Evolutionary conservation across 179 eudicot genomes (phyloP), one percentile per base, ranked within the genome.

Genomic region (Nepenthes alata): DNA sequence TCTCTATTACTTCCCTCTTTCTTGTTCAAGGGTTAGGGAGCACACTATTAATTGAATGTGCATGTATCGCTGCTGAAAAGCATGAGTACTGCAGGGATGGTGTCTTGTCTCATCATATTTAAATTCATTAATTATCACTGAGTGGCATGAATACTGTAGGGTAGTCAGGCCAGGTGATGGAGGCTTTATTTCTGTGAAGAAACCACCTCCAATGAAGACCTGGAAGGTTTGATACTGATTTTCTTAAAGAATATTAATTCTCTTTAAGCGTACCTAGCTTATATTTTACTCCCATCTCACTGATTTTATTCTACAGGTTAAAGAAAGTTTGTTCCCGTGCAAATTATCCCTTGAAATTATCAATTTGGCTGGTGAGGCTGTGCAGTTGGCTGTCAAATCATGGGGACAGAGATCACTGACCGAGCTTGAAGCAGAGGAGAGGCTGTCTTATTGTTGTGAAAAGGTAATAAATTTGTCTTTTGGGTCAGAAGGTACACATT

Each of bases 361-460:
- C 45, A 78, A 72, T 54, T 69, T 85, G 72, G 82, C 81, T 54
- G 98, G 87, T 70, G 94, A 83, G 70, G 94, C 94, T 62, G 97
- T 89, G 47, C 76, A 87, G 55, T 66, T 93, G 60, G 97, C 98
- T 55, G 82, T 72, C 37, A 72, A 79, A 75, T 70, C 87, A 58
- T 89, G 99, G 99, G 99, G 99, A 37, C 85, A 78, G 63, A 80
- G 76, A 71, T 89, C 95, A 47, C 74, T 89, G 72, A 74, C 84
- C 72, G 98, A 89, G 74, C 95, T 93, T 67, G 98, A 93, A 75
- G 97, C 94, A 47, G 98, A 93, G 73, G 98, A 93, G 63, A 71
- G 95, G 53, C 79, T 93, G 35, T 93, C 95, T 58, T 89, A 85
- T 80, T 82, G 85, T 58, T 89, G 97, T 77, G 98, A 93, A 77